Evolutionary conservation across 2,329 filamentous ascomycete genomes (phyloP), one percentile per base, ranked within the genome.

Genomic region (Thelonectria blattea): DNA sequence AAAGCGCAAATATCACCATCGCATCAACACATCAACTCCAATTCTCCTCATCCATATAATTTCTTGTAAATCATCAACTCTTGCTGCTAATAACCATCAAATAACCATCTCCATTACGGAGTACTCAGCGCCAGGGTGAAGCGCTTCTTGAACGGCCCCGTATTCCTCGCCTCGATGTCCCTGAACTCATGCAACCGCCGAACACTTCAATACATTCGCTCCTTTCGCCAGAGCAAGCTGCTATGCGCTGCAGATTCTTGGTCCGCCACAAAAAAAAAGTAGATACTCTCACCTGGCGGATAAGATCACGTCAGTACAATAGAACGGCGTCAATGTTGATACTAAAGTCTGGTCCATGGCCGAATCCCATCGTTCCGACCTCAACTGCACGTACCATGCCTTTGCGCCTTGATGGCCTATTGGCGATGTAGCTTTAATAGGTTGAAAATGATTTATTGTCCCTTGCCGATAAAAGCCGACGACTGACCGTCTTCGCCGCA

Each of bases 381-480:
- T 72, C 65, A 79, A 80, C 41, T 78, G 72, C 2, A n/a, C n/a
- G n/a, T n/a, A 76, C 67, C 3, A 77, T 73, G 32, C 80, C 76
- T 1, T 66, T 58, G 0, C 79, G n/a, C 79, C 61, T 72, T 81
- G 24, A 80, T 64, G 30, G 77, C 74, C n/a, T 65, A 65, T 3
- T 72, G 64, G 2, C 78, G 72, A 52, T 81, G 79, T 71, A 81
- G 76, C 0, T 67, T 43, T 64, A 79, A 82, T 2, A 78, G 71
- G 60, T 66, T 74, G 64, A 79, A 83, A 7, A 64, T 68, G 12
- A 82, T 74, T 0, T 71, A 58, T 2, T 76, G 75, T n/a, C 81
- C 82, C 51, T 80, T 80, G 5, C 73, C 72, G 3, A 86, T 75
- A 61, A 81, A 81, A 15, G 86, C 69, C 0, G 83, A 82, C 0